phyloP scores from a whole-genome alignment of 148 eudicot species.

The Fagopyrum esculentum region DNA sequence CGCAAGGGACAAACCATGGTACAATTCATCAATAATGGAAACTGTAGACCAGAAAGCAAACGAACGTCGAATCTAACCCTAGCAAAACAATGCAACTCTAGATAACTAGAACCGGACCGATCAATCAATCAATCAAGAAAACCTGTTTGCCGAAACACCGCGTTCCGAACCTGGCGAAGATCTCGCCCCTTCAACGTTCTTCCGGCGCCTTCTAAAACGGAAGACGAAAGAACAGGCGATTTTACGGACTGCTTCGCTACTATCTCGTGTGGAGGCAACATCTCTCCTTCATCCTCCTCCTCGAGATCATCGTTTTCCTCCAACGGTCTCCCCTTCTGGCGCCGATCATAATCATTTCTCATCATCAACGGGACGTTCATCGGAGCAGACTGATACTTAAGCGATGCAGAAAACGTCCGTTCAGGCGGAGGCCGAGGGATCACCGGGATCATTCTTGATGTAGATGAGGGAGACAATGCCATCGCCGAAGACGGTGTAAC shows the following conservation, averaged over 20 bases:
- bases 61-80: background rate
- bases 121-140: slow-evolving; percentile 41
- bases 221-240: slow-evolving; percentile 29
- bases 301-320: slow-evolving; percentile 14
- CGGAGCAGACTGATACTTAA: slow-evolving; percentile 37
- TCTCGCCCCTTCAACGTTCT: slow-evolving; percentile 47
- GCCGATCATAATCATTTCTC: slow-evolving; percentile 7
- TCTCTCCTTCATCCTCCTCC: slow-evolving; percentile 25
- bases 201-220: slow-evolving; percentile 48
- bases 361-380: slow-evolving; percentile 32
- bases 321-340: slow-evolving; percentile 18
- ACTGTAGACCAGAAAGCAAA: background rate
- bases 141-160: slow-evolving; percentile 49
- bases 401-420: slow-evolving; percentile 14
- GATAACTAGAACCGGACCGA: background rate
- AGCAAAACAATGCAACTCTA: background rate
- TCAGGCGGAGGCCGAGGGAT: slow-evolving; percentile 17
- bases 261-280: slow-evolving; percentile 53
- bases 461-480: background rate
- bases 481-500: background rate
- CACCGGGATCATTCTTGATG: slow-evolving; percentile 22
- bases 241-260: slow-evolving; percentile 29
- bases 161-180: slow-evolving; percentile 49
- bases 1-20: background rate
- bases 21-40: background rate